Percentiles rank a stretch among this genome's conserved stretches.
phyloP scores from a whole-genome alignment of 345 rosid genomes.

The Stellera chamaejasme region DNA sequence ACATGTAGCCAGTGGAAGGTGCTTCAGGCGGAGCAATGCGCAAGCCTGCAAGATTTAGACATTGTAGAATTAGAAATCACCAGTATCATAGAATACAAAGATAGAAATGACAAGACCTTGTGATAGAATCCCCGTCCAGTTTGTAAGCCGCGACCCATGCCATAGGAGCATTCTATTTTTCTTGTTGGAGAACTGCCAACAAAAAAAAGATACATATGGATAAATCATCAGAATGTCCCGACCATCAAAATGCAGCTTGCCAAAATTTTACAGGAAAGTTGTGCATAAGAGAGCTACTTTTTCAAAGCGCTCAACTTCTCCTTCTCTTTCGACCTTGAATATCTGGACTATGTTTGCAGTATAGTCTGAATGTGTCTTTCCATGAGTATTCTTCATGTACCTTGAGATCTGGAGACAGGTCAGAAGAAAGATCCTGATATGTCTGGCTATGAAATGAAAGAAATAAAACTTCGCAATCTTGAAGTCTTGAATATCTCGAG shows the following conservation, averaged over 20 bases:
- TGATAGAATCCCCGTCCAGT: conserved; percentile 96
- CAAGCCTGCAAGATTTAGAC: conserved; percentile 41
- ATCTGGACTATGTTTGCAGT: conserved; percentile 60
- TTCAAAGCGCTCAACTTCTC: conserved; percentile 49
- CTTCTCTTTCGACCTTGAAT: conserved; percentile 53
- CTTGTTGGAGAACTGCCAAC: conserved; percentile 44
- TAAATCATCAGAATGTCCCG: neutral
- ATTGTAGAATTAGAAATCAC: neutral
- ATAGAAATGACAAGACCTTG: conserved; percentile 47
- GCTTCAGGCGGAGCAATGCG: conserved; percentile 98
- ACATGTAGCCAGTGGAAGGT: conserved; percentile 86
- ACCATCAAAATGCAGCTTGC: neutral
- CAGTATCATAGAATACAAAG: conserved; percentile 7
- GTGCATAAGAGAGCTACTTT: conserved; percentile 32
- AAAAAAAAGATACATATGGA: conserved; percentile 4
- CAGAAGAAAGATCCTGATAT: conserved; percentile 3
- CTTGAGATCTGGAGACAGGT: conserved; percentile 42
- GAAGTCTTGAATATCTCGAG: neutral
- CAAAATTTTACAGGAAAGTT: conserved; percentile 3
- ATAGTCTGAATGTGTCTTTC: conserved; percentile 72
- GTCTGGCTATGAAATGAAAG: neutral
- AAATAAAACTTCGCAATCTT: neutral
- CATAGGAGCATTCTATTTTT: conserved; percentile 81
- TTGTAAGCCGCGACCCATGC: conserved; percentile 95
- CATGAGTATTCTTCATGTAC: conserved; percentile 80